Evolutionary conservation across 768 basidiomycete genomes (phyloP), one percentile per base, ranked within the genome.

Genomic region (Harrya chromipes): DNA sequence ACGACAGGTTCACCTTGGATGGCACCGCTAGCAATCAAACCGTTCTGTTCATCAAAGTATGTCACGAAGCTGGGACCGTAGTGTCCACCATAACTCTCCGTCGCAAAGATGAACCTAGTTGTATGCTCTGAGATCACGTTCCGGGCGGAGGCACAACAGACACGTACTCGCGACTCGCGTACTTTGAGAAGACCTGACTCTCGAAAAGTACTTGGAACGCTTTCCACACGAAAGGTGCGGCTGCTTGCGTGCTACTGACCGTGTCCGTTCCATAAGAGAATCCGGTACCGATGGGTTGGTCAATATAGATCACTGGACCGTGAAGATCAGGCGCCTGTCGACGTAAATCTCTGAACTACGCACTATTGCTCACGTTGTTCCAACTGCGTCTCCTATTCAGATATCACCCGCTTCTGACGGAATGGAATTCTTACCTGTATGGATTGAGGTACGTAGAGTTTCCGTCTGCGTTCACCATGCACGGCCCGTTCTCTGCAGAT

Each of bases 21-120:
- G 3, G 56, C 47, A 6, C 78, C 77, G 7, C 59, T 59, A 7
- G 67, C 54, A 42, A 86, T 85, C 42, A 73, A 64, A 1, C 67
- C 65, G 42, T 84, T 86, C 61, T 86, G 83, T 47, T 82, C 66
- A 26, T 83, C 72, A 58, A 87, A 85, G 58, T 75, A 84, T 4
- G 79, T 79, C 24, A 82, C 81, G 52, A 85, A 84, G 42, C 71
- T 72, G 4, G 84, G 82, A 1, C 80, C 83, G 58, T 83, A 85
- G 57, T 85, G 83, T 0, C 83, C 83, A 8, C 84, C 84, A 47
- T 83, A 86, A 43, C 81, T 82, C 60, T 86, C 83, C 8, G 83
- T 83, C 2, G 81, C 74, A 40, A 85, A 74, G 33, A 83, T 76
- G 55, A 85, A 83, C 57, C 83, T 83, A 38, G 19, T 21, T 0